Percentiles rank a stretch among this genome's conserved stretches.
Conservation (phyloP, 345 rosid species). For the Dipteronia sinensis region DNA sequence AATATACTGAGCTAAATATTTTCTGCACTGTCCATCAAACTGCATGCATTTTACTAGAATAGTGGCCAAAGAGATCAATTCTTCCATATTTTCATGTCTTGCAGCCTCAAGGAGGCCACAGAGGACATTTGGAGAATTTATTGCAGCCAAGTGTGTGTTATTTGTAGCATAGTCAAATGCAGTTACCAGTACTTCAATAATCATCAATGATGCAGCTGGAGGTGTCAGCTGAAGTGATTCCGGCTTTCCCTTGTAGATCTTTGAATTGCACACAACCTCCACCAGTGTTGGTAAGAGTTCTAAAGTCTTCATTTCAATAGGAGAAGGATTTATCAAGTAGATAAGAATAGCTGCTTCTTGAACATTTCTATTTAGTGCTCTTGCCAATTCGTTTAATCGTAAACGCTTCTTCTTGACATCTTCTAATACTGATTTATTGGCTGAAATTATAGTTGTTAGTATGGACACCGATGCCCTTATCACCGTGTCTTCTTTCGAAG, state of each 20-base stretch:
- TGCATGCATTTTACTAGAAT: constrained; percentile 84
- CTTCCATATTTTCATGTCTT: constrained; percentile 49
- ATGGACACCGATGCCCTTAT: constrained; percentile 69
- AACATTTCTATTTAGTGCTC: constrained; percentile 71
- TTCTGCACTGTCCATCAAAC: constrained; percentile 79
- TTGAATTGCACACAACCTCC: constrained; percentile 65
- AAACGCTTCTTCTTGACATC: constrained; percentile 79
- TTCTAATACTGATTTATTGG: constrained; percentile 52
- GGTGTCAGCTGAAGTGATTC: constrained; percentile 58
- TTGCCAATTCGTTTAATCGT: constrained; percentile 58
- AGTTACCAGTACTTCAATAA: constrained; percentile 78
- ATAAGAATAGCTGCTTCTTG: constrained; percentile 83
- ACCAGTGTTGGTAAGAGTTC: constrained; percentile 82
- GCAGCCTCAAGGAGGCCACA: constrained; percentile 64
- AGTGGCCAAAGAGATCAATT: constrained; percentile 63
- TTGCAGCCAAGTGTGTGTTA: constrained; percentile 63
- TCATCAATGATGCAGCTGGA: constrained; percentile 83
- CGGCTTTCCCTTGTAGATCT: constrained; percentile 34
- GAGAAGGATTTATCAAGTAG: constrained; percentile 79
- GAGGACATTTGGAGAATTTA: constrained; percentile 72
- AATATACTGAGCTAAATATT: constrained; percentile 50
- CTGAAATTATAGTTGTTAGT: constrained; percentile 60
- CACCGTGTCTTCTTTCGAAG: constrained; percentile 68
- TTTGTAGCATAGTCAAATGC: constrained; percentile 81
- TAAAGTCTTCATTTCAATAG: constrained; percentile 71